Evolutionary conservation across 2,329 filamentous ascomycete genomes (phyloP).

Genomic region (Aureobasidium mangrovei): DNA sequence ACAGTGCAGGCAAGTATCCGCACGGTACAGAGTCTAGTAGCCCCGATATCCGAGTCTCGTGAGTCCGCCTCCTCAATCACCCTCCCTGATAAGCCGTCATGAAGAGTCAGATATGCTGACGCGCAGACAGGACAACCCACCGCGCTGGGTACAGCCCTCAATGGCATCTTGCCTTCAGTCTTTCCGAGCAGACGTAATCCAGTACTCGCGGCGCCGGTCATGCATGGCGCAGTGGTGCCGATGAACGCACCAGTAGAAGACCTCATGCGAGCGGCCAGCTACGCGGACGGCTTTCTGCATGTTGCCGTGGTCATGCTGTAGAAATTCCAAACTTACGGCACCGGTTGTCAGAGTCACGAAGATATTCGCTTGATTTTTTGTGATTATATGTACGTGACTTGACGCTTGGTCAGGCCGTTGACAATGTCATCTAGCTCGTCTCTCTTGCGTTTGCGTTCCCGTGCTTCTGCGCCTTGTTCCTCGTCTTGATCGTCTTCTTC

Average conservation of each 20-base stretch:
- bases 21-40: slow-evolving; percentile 63
- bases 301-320: slow-evolving; percentile 66
- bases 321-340: slow-evolving; percentile 19
- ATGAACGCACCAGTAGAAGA: slow-evolving; percentile 74
- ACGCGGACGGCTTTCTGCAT: slow-evolving; percentile 88
- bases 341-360: too few species aligned
- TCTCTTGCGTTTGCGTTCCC: slow-evolving; percentile 58
- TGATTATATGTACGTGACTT: slow-evolving; percentile 46
- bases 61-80: background rate
- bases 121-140: slow-evolving; percentile 43
- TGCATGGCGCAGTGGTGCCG: slow-evolving; percentile 79
- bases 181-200: slow-evolving; percentile 83
- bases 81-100: background rate
- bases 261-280: slow-evolving; percentile 70
- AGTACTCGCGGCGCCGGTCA: slow-evolving; percentile 70
- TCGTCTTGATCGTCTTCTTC: slow-evolving; percentile 30
- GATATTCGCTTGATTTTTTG: background rate
- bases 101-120: background rate
- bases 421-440: slow-evolving; percentile 75
- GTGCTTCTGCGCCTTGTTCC: slow-evolving; percentile 30
- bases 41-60: slow-evolving; percentile 39
- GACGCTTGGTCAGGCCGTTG: slow-evolving; percentile 61
- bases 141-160: slow-evolving; percentile 69
- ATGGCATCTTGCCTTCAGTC: slow-evolving; percentile 63
- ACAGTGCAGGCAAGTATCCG: slow-evolving; percentile 32